phyloP scores from a whole-genome alignment of 1,139 yeast genomes.

The Saccharomyces hybrid region DNA sequence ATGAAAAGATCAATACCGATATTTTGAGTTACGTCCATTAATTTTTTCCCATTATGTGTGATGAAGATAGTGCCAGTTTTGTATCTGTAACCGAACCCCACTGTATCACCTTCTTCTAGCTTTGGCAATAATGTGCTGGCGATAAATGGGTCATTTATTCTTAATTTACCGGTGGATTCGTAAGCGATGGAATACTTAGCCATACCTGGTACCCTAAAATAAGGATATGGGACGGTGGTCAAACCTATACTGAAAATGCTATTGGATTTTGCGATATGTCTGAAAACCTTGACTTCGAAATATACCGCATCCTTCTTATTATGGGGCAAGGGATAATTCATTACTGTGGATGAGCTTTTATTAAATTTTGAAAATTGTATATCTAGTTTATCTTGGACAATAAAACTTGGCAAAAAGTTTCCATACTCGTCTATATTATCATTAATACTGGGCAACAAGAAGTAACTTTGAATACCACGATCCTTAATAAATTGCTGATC shows the following conservation, averaged over 20 bases:
- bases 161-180: conserved; percentile 77
- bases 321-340: conserved; percentile 59
- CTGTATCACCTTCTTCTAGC: conserved; percentile 75
- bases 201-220: conserved; percentile 78
- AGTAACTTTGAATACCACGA: conserved; percentile 43
- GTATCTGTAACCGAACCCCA: conserved; percentile 84
- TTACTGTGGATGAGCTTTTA: conserved; percentile 39
- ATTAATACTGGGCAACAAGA: conserved; percentile 35
- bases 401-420: conserved; percentile 33
- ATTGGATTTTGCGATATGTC: conserved; percentile 31
- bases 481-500: conserved; percentile 38
- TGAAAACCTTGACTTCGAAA: conserved; percentile 62
- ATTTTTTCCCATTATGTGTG: conserved; percentile 82
- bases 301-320: conserved; percentile 58
- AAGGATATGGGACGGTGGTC: conserved; percentile 82
- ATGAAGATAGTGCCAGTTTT: conserved; percentile 76
- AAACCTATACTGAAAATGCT: conserved; percentile 65
- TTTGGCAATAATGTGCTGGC: conserved; percentile 70
- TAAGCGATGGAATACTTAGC: conserved; percentile 78
- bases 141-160: conserved; percentile 73
- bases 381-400: conserved; percentile 60
- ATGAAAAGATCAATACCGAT: conserved; percentile 64
- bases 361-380: conserved; percentile 39
- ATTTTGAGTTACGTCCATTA: conserved; percentile 76
- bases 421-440: conserved; percentile 32